These are phyloP conservation scores for Xylariaceae sp. DNA, from an alignment of 2,329 filamentous ascomycete genomes.

Conservation along the genomic window DNA sequence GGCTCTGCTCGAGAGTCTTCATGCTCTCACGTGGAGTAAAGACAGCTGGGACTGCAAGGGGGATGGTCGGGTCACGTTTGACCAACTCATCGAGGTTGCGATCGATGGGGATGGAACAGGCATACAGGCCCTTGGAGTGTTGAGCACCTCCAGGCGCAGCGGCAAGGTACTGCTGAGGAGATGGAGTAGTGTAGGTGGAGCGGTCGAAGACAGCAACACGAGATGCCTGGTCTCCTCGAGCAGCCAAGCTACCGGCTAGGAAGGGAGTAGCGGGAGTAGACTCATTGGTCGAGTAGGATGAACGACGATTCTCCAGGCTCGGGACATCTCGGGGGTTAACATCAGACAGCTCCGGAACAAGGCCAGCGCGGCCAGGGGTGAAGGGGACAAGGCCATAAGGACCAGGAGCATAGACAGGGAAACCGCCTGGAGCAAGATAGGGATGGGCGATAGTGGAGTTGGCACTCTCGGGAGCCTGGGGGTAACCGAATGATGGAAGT, in stretches of 20 bases:
- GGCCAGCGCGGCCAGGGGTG: conserved; percentile 47
- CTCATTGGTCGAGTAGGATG: conserved; percentile 65
- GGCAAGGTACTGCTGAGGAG: conserved; percentile 55
- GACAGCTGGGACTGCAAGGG: conserved; percentile 82
- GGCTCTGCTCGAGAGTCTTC: conserved; percentile 87
- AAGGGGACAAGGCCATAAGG: conserved; percentile 48
- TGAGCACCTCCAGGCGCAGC: conserved; percentile 31
- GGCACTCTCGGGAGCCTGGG: conserved; percentile 20
- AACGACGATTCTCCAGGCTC: conserved; percentile 60
- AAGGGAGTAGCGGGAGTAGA: conserved; percentile 64
- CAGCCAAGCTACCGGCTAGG: conserved; percentile 54
- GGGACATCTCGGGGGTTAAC: conserved; percentile 53
- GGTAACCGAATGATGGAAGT: conserved; percentile 25
- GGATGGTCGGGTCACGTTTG: conserved; percentile 75
- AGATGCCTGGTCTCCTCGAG: conserved; percentile 57
- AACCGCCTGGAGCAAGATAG: conserved; percentile 35
- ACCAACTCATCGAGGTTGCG: conserved; percentile 61
- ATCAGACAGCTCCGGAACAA: conserved; percentile 44
- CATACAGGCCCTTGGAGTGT: conserved; percentile 38
- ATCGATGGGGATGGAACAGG: conserved; percentile 37
- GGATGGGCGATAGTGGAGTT: conserved; percentile 30
- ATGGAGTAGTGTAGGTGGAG: conserved; percentile 63
- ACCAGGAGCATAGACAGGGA: conserved; percentile 34
- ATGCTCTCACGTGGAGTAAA: conserved; percentile 80
- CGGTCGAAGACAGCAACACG: conserved; percentile 58